A percentile compares a stretch with the other conserved stretches of the same genome.
These are phyloP conservation scores for Penstemon eatonii DNA, from an alignment of 257 asterid genomes.

Conservation along the genomic window DNA sequence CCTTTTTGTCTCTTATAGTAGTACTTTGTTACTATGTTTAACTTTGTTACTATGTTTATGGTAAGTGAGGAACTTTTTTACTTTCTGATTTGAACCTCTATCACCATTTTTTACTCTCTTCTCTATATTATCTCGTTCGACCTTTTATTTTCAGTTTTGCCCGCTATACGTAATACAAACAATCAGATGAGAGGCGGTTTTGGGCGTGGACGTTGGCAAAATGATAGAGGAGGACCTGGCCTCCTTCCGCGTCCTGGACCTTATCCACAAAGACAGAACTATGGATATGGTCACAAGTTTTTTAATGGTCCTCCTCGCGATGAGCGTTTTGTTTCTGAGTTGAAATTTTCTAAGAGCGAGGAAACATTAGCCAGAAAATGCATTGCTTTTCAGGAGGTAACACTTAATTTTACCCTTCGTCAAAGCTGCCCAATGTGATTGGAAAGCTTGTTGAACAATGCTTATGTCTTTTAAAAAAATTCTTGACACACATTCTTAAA, in stretches of 20 bases:
- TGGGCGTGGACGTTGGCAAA: constrained; percentile 88
- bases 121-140: constrained; percentile 15
- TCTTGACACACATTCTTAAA: neutral
- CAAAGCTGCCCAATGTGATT: constrained; percentile 3
- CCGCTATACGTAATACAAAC: constrained; percentile 52
- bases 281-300: constrained; percentile 54
- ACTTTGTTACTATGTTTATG: neutral
- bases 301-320: constrained; percentile 59
- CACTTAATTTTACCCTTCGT: neutral
- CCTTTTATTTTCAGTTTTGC: constrained; percentile 56
- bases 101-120: neutral
- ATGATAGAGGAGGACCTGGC: constrained; percentile 77
- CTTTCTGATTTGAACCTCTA: neutral
- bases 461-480: constrained; percentile 10
- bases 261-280: constrained; percentile 64
- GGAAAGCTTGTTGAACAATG: constrained; percentile 12
- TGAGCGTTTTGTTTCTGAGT: constrained; percentile 86
- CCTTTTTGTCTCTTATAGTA: neutral
- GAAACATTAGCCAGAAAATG: constrained; percentile 89
- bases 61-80: neutral
- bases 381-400: constrained; percentile 83
- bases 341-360: constrained; percentile 88
- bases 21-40: neutral
- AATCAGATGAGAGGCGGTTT: constrained; percentile 73
- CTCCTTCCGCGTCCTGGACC: constrained; percentile 87